Evolutionary conservation across 2,329 filamentous ascomycete species (phyloP), one percentile per base, ranked within the genome.

Genomic region (Penicillium janthinellum): DNA sequence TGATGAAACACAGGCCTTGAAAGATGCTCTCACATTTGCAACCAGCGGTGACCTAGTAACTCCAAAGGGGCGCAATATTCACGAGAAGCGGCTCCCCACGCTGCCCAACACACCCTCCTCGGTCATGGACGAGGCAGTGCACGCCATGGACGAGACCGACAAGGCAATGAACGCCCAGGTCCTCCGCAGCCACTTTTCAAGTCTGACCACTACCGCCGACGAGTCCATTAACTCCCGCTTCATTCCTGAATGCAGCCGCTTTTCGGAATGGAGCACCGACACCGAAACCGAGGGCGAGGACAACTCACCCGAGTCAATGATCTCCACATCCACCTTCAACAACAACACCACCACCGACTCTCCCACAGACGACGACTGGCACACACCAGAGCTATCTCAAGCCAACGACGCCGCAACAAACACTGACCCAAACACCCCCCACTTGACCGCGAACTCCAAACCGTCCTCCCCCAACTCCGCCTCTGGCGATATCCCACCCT

Each of bases 61-160:
- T 1, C 70, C 68, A 34, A 71, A 67, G 4, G 67, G 70, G 8
- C 57, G 70, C 1, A 67, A 73, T 56, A 62, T 71, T 17, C 66
- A 66, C 35, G 69, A 76, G 17, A 81, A 81, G 60, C 68, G 78
- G 42, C 70, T 81, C 22, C 79, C 79, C 5, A 79, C 78, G 7
- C 69, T 81, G 20, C 79, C 79, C 8, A 81, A 80, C 61, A 77
- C 77, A 5, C 79, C 78, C 31, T 80, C 78, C 0, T 80, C 78
- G 1, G 78, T 78, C 38, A 73, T 78, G 71, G 75, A 79, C 22
- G 75, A 78, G 58, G 75, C 74, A 8, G 65, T 77, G 15, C 70
- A 70, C 15, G 72, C 73, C 17, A 69, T 77, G 31, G 73, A 77
- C 31, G 70, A 70, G 17, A 65, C 65, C 28, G 72, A 75, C 58